These are phyloP conservation scores for Anisogramma anomala DNA, from an alignment of 2,329 filamentous ascomycete genomes.

Conservation along the genomic window DNA sequence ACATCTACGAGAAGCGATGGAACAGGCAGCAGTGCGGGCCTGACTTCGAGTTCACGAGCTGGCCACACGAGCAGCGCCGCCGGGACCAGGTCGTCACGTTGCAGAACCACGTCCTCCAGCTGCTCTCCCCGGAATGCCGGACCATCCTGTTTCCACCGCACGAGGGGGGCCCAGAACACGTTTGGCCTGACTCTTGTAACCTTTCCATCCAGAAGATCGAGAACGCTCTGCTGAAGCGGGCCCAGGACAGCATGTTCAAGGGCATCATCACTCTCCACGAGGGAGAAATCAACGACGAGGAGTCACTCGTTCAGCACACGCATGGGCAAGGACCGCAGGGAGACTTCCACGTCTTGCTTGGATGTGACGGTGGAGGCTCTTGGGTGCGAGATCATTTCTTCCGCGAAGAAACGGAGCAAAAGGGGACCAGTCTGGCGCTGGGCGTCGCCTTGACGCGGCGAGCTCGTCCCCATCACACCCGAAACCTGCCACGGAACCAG, in stretches of 20 bases:
- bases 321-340: no score
- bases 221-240: conserved; percentile 24
- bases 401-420: conserved; percentile 24
- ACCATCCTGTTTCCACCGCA: conserved; percentile 24
- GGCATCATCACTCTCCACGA: conserved; percentile 24
- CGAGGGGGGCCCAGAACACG: conserved; percentile 23
- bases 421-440: conserved; percentile 25
- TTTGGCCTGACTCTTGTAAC: conserved; percentile 27
- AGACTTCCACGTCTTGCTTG: conserved; percentile 27
- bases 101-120: conserved; percentile 24
- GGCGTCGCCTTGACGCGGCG: conserved; percentile 25
- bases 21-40: conserved; percentile 14
- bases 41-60: conserved; percentile 17
- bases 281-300: conserved; percentile 21
- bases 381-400: conserved; percentile 26
- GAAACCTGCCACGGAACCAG: conserved; percentile 26
- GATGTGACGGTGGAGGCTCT: conserved; percentile 26
- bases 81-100: conserved; percentile 27
- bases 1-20: conserved; percentile 27
- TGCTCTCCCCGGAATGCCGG: conserved; percentile 20
- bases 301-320: conserved; percentile 20
- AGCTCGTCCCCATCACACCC: no score
- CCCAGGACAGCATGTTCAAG: conserved; percentile 23
- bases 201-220: conserved; percentile 29
- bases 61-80: conserved; percentile 21